Evolutionary conservation across 106 monocot species (phyloP).

Genomic region (Posidonia australis): DNA sequence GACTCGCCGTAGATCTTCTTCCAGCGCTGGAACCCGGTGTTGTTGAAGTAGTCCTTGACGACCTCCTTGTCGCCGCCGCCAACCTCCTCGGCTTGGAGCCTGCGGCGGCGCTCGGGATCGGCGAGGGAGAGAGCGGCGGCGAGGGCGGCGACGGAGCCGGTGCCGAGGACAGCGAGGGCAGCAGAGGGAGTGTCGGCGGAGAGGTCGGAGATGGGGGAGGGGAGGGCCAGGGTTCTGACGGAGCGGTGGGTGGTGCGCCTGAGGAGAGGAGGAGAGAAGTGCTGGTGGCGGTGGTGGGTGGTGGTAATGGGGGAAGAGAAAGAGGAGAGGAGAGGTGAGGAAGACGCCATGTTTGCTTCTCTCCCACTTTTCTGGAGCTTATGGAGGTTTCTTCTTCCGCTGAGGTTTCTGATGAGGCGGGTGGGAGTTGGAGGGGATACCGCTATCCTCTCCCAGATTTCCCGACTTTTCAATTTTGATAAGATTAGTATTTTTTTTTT

Average conservation of each 20-base stretch:
- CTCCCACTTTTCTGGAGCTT: not conserved
- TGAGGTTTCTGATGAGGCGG: slow-evolving; percentile 1
- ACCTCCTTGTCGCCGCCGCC: slow-evolving; percentile 86
- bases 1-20: slow-evolving; percentile 76
- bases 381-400: not conserved
- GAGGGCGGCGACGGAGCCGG: slow-evolving; percentile 47
- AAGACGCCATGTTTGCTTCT: slow-evolving; percentile 3
- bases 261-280: not conserved
- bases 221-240: slow-evolving; percentile 15
- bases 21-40: slow-evolving; percentile 89
- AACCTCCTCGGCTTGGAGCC: slow-evolving; percentile 54
- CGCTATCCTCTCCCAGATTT: not conserved
- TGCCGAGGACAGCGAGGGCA: slow-evolving; percentile 33
- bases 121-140: slow-evolving; percentile 67
- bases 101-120: slow-evolving; percentile 85
- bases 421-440: not conserved
- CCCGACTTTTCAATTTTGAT: too few relatives aligned
- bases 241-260: not conserved
- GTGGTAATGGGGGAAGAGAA: not conserved
- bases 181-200: slow-evolving; percentile 20
- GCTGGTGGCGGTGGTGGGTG: slow-evolving; percentile 2
- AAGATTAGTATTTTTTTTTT: too few relatives aligned
- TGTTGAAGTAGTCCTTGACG: slow-evolving; percentile 93
- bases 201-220: slow-evolving; percentile 17
- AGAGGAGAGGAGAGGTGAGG: slow-evolving; percentile 11